Base-by-base conservation (phyloP, 2,329 filamentous ascomycete genomes). In the Trichoderma asperellum region DNA sequence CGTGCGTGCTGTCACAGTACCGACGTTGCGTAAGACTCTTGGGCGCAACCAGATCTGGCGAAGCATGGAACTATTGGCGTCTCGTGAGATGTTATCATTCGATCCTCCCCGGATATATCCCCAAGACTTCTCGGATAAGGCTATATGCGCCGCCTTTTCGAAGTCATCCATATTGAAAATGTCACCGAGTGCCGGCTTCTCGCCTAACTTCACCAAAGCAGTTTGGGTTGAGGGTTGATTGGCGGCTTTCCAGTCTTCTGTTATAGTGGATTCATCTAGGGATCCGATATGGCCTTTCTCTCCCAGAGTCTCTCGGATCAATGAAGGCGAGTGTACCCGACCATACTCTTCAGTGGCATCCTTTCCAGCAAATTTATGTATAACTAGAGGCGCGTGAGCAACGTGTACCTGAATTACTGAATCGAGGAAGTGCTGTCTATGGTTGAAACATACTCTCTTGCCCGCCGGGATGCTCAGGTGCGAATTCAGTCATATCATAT, bases 51-150 rank as follows among this genome's bases (percentile, higher is more conserved):
- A 67, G 35, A 67, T 67, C 29, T 59, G n/a, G 2, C 64, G 64
- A 35, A 67, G 55, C 64, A 67, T 59, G 10, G 64, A 67, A 11
- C 53, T 67, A 7, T 67, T 67, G n/a, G 64, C 64, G 40, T 67
- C 64, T 40, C 64, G 40, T 24, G 64, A 59, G 11, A 67, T 59
- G 40, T 67, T 58, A 27, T 67, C 64, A 37, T 67, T 67, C 1
- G 64, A 67, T 21, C 55, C 64, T 21, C 64, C 64, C 1, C 52
- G 52, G 21, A 67, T 67, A 16, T 67, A 67, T 2, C n/a, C 64
- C 64, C 64, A 67, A 10, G 64, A 67, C 14, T 67, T 67, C 8
- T 52, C 55, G 8, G 64, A 58, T 24, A 67, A 18, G 10, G 55
- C 37, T 11, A 21, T 4, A 27, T 67, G 64, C 24, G 64, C 64